Evolutionary conservation across 345 rosid genomes (phyloP), one percentile per base, ranked within the genome.

Genomic region (Dipteronia sinensis): DNA sequence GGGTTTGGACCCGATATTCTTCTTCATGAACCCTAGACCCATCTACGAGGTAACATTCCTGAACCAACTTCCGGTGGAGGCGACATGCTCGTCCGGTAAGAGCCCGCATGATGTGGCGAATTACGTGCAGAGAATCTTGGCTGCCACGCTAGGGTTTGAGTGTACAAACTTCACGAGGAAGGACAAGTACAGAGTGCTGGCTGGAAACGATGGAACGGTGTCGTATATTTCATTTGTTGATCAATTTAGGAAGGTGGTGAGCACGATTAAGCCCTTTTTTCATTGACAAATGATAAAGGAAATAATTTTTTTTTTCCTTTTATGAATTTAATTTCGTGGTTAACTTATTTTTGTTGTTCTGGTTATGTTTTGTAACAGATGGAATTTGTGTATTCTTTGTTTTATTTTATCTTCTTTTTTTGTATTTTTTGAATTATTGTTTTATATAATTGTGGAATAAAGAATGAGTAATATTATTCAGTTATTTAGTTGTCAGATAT

Each of bases 1-100:
- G 51, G 96, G 88, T 8, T 72, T 95, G 82, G 99, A 95, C 69
- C 96, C 98, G 0, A 87, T 95, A 5, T 93, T 93, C 85, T 93
- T 92, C 88, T 90, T 90, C 85, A 95, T 93, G 98, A 95, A 95
- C 85, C 99, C 99, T 10, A 87, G 96, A 68, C 98, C 97, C 6
- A 76, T 91, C 44, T 93, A 95, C 75, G 98, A 95, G 82, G 96
- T 92, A 16, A 95, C 99, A 19, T 95, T 95, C 87, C 82, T 95
- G 86, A 93, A 87, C 81, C 94, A 93, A 79, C 77, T 95, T 47
- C 97, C 94, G 7, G 81, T 49, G 19, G 98, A 95, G 77, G 93
- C 93, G 0, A 95, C 99, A 0, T 95, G 98, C 59, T 92, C 97
- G 7, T 86, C 99, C 0, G 99, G 99, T 46, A 95, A 92, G 79